Evolutionary conservation across 1,139 yeast species (phyloP).

Genomic region (Meyerozyma guilliermondii): DNA sequence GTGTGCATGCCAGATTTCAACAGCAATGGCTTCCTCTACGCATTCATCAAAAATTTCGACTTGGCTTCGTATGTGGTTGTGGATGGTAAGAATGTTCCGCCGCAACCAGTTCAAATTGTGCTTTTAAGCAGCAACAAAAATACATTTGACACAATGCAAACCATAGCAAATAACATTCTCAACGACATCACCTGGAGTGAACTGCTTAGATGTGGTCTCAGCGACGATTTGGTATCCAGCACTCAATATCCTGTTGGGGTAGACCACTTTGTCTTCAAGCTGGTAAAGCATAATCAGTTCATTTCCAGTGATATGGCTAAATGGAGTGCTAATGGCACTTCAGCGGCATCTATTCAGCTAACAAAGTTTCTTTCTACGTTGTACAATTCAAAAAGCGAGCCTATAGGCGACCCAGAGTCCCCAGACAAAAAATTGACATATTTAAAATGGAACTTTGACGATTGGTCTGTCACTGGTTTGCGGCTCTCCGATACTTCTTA

Average conservation of each 20-base stretch:
- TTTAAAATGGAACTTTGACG: constrained; percentile 20
- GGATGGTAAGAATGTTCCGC: constrained; percentile 12
- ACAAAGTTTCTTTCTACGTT: constrained; percentile 8
- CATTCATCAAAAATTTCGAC: constrained; percentile 62
- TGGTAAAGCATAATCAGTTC: constrained; percentile 37
- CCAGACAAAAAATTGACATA: constrained; percentile 32
- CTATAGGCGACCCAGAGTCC: neutral
- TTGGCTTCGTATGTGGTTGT: constrained; percentile 20
- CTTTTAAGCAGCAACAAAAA: constrained; percentile 80
- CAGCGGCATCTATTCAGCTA: neutral
- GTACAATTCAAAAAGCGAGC: constrained; percentile 1
- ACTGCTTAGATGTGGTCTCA: constrained; percentile 32
- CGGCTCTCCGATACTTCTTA: constrained; percentile 32
- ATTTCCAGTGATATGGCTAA: neutral
- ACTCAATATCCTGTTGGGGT: constrained; percentile 35
- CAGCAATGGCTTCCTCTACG: constrained; percentile 78
- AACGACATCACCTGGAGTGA: constrained; percentile 33
- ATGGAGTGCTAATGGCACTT: neutral
- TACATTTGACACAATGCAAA: constrained; percentile 70
- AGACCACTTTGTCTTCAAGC: constrained; percentile 77
- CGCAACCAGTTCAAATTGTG: constrained; percentile 52
- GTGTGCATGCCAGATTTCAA: constrained; percentile 90
- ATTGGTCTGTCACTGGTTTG: constrained; percentile 27
- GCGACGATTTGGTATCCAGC: constrained; percentile 22
- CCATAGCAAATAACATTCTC: constrained; percentile 51